phyloP scores from a whole-genome alignment of 805 yeast genomes.

The Nakazawaea anatomiae region DNA sequence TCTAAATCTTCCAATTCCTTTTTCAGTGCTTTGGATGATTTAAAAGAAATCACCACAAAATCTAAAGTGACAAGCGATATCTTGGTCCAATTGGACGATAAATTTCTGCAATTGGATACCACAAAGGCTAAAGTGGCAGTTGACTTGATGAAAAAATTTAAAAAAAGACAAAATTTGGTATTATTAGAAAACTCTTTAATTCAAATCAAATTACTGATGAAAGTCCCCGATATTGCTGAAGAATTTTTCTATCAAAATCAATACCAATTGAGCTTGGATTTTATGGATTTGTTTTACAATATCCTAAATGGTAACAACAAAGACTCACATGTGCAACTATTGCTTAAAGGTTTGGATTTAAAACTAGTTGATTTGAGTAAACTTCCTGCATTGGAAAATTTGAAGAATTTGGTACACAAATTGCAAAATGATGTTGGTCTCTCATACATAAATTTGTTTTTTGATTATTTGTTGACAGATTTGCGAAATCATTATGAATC shows the following conservation, averaged over 20 bases:
- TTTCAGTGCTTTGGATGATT: conserved; percentile 76
- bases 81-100: conserved; percentile 38
- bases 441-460: conserved; percentile 56
- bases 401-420: conserved; percentile 47
- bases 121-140: conserved; percentile 47
- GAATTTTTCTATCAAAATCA: conserved; percentile 36
- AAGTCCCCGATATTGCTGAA: conserved; percentile 45
- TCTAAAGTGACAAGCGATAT: conserved; percentile 45
- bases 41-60: conserved; percentile 54
- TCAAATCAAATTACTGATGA: conserved; percentile 43
- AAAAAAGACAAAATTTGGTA: conserved; percentile 53
- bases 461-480: conserved; percentile 52
- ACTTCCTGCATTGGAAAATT: conserved; percentile 43
- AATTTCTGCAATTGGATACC: conserved; percentile 40
- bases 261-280: conserved; percentile 49
- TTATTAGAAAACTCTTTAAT: conserved; percentile 55
- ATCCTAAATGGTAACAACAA: conserved; percentile 48
- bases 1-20: conserved; percentile 81
- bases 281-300: conserved; percentile 50
- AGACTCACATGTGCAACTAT: neutral
- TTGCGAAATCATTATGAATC: conserved; percentile 50
- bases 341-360: neutral
- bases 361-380: conserved; percentile 30
- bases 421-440: conserved; percentile 64
- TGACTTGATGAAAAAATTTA: conserved; percentile 40